phyloP scores from a whole-genome alignment of 2,329 filamentous ascomycete genomes.

The Orbilia quercus region DNA sequence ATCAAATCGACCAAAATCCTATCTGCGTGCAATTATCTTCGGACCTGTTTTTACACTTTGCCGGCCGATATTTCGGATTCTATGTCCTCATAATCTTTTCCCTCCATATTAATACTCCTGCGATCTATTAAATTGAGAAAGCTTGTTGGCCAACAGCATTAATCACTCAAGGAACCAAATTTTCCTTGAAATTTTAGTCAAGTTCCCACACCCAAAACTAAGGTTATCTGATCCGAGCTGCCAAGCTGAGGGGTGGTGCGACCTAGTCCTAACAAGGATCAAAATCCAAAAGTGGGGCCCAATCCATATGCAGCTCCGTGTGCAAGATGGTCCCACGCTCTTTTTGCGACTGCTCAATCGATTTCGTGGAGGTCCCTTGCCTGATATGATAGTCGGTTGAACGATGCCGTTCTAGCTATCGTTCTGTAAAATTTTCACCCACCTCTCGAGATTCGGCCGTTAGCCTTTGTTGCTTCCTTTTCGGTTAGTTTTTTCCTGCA shows the following conservation, averaged over 20 bases:
- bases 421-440: slow-evolving; percentile 21
- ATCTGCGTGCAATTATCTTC: no score
- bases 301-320: slow-evolving; percentile 14
- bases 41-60: no score
- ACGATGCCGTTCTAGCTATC: slow-evolving; percentile 28
- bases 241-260: slow-evolving; percentile 51
- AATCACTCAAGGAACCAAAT: slow-evolving; percentile 16
- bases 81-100: no score
- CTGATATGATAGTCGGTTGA: slow-evolving; percentile 36
- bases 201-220: slow-evolving; percentile 24
- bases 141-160: slow-evolving; percentile 1
- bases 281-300: slow-evolving; percentile 37
- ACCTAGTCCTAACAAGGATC: slow-evolving; percentile 40
- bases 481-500: slow-evolving; percentile 33
- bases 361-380: slow-evolving; percentile 24
- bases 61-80: no score
- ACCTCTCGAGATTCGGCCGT: background rate
- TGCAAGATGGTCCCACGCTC: slow-evolving; percentile 27
- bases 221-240: slow-evolving; percentile 57
- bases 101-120: background rate
- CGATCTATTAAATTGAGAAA: background rate
- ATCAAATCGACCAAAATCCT: no score
- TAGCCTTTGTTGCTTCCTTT: slow-evolving; percentile 23
- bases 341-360: background rate
- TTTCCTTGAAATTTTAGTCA: slow-evolving; percentile 8